Conservation (phyloP, 345 rosid species). For the Schrenkiella parvula region DNA sequence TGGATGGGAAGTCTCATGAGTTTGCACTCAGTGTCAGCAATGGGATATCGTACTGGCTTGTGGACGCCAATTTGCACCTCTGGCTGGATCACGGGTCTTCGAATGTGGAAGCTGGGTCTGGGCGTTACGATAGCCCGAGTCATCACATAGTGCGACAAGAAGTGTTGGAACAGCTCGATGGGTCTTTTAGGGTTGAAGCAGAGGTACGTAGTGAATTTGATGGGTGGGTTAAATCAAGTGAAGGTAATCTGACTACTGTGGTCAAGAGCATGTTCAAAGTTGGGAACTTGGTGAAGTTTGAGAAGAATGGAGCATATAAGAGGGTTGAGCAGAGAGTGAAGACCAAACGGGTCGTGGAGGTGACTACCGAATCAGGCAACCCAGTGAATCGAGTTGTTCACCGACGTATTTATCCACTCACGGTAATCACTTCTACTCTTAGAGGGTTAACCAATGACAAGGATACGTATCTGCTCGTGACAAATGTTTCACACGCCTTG, state of each 20-base stretch:
- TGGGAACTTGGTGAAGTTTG: slow-evolving; percentile 41
- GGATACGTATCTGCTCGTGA: slow-evolving; percentile 40
- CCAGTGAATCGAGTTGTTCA: slow-evolving; percentile 16
- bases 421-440: slow-evolving; percentile 44
- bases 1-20: slow-evolving; percentile 59
- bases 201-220: slow-evolving; percentile 39
- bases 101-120: slow-evolving; percentile 42
- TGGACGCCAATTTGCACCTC: slow-evolving; percentile 72
- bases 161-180: slow-evolving; percentile 54
- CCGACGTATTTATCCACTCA: slow-evolving; percentile 49
- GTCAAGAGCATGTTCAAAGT: slow-evolving; percentile 42
- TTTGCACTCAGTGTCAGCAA: slow-evolving; percentile 50
- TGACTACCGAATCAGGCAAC: slow-evolving; percentile 34
- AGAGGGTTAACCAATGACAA: slow-evolving; percentile 32
- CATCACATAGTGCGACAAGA: slow-evolving; percentile 33
- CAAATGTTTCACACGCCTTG: slow-evolving; percentile 63
- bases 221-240: slow-evolving; percentile 71
- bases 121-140: slow-evolving; percentile 28
- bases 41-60: slow-evolving; percentile 78
- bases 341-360: slow-evolving; percentile 37
- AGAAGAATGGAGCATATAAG: slow-evolving; percentile 49
- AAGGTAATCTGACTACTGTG: slow-evolving; percentile 57
- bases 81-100: slow-evolving; percentile 52
- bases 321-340: slow-evolving; percentile 44
- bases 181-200: slow-evolving; percentile 50